Conservation (phyloP, 495 filamentous ascomycete species). For the Podospora sp. region DNA sequence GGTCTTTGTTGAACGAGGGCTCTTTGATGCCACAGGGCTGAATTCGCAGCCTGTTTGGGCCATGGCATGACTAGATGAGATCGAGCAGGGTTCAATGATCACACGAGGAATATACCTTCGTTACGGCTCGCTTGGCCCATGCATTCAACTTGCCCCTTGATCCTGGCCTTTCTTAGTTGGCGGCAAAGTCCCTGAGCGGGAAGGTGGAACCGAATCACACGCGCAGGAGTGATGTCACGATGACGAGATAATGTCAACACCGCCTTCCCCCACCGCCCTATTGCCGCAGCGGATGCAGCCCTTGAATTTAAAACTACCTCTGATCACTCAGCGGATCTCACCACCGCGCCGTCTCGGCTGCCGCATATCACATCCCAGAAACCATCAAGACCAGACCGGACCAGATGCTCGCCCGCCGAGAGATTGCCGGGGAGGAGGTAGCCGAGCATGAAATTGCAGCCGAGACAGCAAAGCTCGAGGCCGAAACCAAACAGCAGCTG, state of each 20-base stretch:
- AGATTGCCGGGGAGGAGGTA: not conserved
- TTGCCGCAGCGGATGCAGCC: too few species aligned
- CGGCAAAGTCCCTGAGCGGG: too few species aligned
- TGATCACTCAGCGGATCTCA: not conserved
- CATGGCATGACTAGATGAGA: too few species aligned
- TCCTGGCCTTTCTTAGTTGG: too few species aligned
- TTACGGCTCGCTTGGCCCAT: too few species aligned
- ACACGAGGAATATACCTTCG: too few species aligned
- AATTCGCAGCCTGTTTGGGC: not conserved
- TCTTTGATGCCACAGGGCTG: not conserved
- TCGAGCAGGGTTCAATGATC: too few species aligned
- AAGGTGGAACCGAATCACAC: too few species aligned
- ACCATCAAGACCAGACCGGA: not conserved
- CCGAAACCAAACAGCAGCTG: not conserved
- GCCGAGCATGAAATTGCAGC: not conserved
- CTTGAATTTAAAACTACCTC: too few species aligned
- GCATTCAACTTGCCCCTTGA: too few species aligned
- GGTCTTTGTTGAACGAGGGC: slow-evolving; percentile 28
- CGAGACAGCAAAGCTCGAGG: not conserved
- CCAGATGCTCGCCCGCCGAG: not conserved
- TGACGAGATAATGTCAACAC: not conserved
- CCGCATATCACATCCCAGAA: not conserved
- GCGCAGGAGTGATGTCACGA: not conserved
- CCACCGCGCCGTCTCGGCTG: not conserved
- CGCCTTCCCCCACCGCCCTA: too few species aligned